Conservation (phyloP, 208 protist genomes). For the Acanthamoeba culbertsoni region DNA sequence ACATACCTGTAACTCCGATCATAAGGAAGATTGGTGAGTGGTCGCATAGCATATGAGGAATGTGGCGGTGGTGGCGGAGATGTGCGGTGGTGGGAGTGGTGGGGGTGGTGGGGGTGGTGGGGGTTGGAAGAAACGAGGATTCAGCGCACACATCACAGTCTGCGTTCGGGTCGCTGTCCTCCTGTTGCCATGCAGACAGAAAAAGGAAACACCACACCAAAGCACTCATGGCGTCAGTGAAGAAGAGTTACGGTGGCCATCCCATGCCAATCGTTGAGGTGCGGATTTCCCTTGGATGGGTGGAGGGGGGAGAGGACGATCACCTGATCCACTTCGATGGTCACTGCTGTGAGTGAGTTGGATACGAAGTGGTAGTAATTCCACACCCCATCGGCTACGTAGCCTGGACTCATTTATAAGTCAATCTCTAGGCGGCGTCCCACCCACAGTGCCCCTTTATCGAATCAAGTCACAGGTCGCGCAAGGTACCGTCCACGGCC, state of each 20-base stretch:
- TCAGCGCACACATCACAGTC: neutral
- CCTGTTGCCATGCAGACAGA: neutral
- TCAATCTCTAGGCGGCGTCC: too few relatives aligned
- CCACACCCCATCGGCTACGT: neutral
- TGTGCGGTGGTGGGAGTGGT: too few relatives aligned
- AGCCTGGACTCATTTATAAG: neutral
- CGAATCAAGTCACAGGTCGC: too few relatives aligned
- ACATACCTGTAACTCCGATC: neutral
- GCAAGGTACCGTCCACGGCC: neutral
- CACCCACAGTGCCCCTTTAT: too few relatives aligned
- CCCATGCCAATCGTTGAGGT: too few relatives aligned
- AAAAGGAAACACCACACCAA: neutral
- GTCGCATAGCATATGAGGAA: too few relatives aligned
- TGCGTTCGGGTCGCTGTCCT: neutral
- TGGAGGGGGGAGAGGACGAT: neutral
- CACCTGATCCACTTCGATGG: neutral
- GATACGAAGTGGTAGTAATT: neutral
- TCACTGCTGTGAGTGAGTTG: neutral
- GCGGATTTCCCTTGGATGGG: neutral
- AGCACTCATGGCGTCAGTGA: neutral
- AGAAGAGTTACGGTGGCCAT: too few relatives aligned
- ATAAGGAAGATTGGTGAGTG: neutral
- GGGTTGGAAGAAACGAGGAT: too few relatives aligned
- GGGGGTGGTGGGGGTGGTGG: too few relatives aligned
- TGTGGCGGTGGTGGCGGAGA: too few relatives aligned